These are phyloP conservation scores for Fusarium torreyae DNA, from an alignment of 2,329 filamentous ascomycete species.

Conservation along the genomic window DNA sequence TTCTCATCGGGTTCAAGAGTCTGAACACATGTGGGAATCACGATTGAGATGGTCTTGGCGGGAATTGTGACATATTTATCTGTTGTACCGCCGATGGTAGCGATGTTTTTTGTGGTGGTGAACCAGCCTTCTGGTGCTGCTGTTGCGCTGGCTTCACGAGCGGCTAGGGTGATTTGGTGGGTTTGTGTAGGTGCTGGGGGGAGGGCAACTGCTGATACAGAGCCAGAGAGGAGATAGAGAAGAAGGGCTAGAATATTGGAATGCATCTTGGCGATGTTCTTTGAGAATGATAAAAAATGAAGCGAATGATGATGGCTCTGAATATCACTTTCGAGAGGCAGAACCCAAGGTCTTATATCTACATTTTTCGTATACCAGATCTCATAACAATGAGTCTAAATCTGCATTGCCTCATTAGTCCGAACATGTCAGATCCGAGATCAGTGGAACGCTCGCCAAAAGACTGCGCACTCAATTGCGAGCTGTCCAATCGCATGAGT, in stretches of 20 bases:
- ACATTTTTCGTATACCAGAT: neutral
- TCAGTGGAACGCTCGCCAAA: constrained; percentile 22
- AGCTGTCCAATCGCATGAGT: constrained; percentile 28
- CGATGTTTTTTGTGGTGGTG: constrained; percentile 50
- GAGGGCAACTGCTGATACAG: constrained; percentile 5
- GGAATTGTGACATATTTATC: constrained; percentile 44
- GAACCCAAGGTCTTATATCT: constrained; percentile 18
- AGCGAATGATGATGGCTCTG: neutral
- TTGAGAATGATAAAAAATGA: neutral
- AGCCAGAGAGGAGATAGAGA: constrained; percentile 33
- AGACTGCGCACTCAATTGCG: constrained; percentile 36
- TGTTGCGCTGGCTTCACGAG: constrained; percentile 15
- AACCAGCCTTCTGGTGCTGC: constrained; percentile 42
- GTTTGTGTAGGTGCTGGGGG: constrained; percentile 30
- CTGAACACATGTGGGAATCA: constrained; percentile 56
- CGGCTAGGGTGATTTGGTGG: constrained; percentile 20
- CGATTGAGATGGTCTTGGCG: constrained; percentile 52
- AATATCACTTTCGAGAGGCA: neutral
- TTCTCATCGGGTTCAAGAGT: constrained; percentile 54
- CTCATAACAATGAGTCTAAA: neutral
- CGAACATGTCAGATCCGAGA: constrained; percentile 17
- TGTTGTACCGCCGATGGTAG: constrained; percentile 37
- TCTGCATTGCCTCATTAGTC: constrained; percentile 27
- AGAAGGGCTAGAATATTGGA: constrained; percentile 28
- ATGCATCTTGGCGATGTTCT: constrained; percentile 26